Conservation (phyloP, 2,329 filamentous ascomycete species). For the Ophiostoma populinum region DNA sequence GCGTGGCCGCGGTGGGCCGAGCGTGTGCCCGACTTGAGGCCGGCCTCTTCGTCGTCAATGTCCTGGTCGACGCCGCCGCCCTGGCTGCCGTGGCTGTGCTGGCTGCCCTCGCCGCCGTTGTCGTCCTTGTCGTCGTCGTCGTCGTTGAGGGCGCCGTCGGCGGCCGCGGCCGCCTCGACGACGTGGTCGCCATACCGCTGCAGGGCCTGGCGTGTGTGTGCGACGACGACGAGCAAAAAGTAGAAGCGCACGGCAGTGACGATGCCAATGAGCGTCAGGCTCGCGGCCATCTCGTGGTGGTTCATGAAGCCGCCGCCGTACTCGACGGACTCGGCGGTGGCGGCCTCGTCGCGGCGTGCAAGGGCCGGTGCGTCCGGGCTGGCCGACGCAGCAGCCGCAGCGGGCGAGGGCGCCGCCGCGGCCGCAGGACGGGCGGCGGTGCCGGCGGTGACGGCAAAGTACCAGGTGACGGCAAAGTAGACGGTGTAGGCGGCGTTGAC, state of each 20-base stretch:
- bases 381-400: neutral
- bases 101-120: conserved; percentile 2
- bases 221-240: conserved; percentile 68
- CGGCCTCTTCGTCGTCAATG: conserved; percentile 10
- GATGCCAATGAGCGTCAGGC: conserved; percentile 56
- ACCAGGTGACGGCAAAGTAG: conserved; percentile 74
- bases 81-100: neutral
- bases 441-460: conserved; percentile 26
- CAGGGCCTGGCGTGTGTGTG: conserved; percentile 63
- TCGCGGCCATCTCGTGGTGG: conserved; percentile 48
- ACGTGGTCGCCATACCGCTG: conserved; percentile 42
- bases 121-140: conserved; percentile 19
- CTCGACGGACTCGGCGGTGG: conserved; percentile 3
- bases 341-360: neutral
- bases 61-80: conserved; percentile 20
- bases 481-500: conserved; percentile 71
- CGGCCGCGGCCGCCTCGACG: conserved; percentile 2
- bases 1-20: too few relatives aligned
- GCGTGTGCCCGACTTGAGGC: conserved; percentile 6
- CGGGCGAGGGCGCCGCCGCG: neutral
- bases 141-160: conserved; percentile 26
- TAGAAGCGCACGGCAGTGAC: conserved; percentile 67
- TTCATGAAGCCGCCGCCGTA: conserved; percentile 12
- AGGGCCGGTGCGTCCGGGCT: neutral
- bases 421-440: neutral